Base-by-base conservation (phyloP, 257 asterid species). In the Jaltomata sinuosa region DNA sequence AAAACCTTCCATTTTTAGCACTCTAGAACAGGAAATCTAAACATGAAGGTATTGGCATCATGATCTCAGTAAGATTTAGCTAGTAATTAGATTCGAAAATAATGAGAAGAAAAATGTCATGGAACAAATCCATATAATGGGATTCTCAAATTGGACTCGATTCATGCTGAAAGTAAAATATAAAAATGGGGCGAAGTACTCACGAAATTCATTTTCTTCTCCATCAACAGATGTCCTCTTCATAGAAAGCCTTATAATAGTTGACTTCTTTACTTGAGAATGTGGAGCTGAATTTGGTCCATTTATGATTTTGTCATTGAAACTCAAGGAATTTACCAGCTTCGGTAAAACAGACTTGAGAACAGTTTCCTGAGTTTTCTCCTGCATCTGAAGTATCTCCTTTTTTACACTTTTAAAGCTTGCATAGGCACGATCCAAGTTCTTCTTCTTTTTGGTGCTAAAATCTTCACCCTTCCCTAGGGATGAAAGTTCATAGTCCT, bases 171-270 rank as follows among this genome's bases (percentile, higher is more conserved):
- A 34, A 47, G 27, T 40, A 22, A 57, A 57, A 62, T 36, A 27
- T 15, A 40, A n/a, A 40, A 61, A 14, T 38, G 19, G n/a, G 82
- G 82, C 4, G 82, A 74, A 25, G 82, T 57, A 88, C 96, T 91
- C 91, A 94, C 95, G 72, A 40, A 84, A 36, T 87, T 90, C 97
- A 71, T 85, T 55, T 76, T 93, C 98, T 83, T 87, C 95, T 74
- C 91, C 92, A 80, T 94, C 99, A 36, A 91, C 87, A 12, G 98
- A 94, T 83, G 90, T 92, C 87, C 98, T 88, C 91, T 88, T 93
- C 50, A 95, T 85, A 11, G 98, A 97, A 55, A 97, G 94, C 82
- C 97, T 92, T 67, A 94, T 91, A 59, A 93, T 94, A 52, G 97
- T 77, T 34, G 99, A 90, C 88, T 90, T 96, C 92, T 81, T 94